A percentile compares a stretch with the other conserved stretches of the same genome.
phyloP scores from a whole-genome alignment of 2,329 filamentous ascomycete genomes.

The Fusarium cyanostomum region DNA sequence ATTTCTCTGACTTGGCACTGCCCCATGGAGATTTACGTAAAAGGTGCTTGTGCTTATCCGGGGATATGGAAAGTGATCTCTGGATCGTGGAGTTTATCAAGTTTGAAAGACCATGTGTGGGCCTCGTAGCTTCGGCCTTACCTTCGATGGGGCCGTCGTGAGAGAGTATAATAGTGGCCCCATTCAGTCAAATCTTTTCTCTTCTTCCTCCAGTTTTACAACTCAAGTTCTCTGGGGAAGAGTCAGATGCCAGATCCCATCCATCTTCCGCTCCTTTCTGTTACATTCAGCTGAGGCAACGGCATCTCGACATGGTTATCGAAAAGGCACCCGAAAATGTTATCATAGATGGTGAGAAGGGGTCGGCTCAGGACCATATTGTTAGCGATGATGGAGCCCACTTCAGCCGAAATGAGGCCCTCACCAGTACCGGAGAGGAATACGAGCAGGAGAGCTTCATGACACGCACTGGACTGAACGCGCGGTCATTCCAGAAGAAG shows the following conservation, averaged over 20 bases:
- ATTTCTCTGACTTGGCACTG: background rate
- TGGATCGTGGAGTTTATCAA: conserved; percentile 11
- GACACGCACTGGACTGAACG: conserved; percentile 41
- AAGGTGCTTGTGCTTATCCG: conserved; percentile 3
- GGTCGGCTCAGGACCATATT: background rate
- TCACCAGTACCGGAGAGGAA: conserved; percentile 20
- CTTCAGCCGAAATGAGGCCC: conserved; percentile 2
- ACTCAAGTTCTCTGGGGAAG: background rate
- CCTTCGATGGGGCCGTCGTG: conserved; percentile 16
- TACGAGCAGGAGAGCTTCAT: conserved; percentile 39
- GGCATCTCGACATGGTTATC: conserved; percentile 12
- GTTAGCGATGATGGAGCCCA: conserved; percentile 10
- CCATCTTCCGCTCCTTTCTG: background rate
- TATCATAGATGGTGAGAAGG: conserved; percentile 17
- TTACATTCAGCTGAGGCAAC: background rate
- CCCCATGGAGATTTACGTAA: conserved; percentile 37
- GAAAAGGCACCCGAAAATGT: conserved; percentile 15
- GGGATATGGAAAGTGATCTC: background rate
- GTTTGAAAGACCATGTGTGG: conserved; percentile 19
- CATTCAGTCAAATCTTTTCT: conserved; percentile 15
- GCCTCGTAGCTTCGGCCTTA: conserved; percentile 14
- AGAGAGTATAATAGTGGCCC: conserved; percentile 29
- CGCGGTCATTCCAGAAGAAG: conserved; percentile 34
- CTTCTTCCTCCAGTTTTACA: background rate
- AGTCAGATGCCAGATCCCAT: background rate